Evolutionary conservation across 1,284 basidiomycete genomes (phyloP).

Genomic region (Fomitopsis betulina): DNA sequence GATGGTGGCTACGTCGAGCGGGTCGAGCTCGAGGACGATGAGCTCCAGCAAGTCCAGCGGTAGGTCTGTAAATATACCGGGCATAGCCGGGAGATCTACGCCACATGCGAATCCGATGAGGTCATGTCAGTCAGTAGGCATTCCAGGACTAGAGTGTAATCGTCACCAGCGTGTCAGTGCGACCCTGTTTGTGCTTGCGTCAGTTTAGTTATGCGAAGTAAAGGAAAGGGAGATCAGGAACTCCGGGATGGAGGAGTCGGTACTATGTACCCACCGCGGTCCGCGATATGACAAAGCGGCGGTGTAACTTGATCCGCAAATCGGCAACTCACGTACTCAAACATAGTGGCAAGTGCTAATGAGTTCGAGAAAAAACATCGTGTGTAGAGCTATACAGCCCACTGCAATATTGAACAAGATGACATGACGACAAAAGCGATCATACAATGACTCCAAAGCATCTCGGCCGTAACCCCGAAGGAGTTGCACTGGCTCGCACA

Average conservation of each 20-base stretch:
- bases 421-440: too few species aligned
- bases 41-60: slow-evolving; percentile 54
- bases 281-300: background rate
- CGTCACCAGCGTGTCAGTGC: background rate
- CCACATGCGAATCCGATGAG: background rate
- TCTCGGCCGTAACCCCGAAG: background rate
- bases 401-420: too few species aligned
- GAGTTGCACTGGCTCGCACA: background rate
- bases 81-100: slow-evolving; percentile 6
- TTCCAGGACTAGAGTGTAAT: background rate
- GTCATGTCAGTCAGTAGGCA: background rate
- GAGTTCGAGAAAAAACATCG: too few species aligned
- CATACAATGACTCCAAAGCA: too few species aligned
- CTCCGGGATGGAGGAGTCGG: background rate
- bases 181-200: background rate
- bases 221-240: background rate
- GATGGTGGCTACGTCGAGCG: slow-evolving; percentile 45
- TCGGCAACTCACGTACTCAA: background rate
- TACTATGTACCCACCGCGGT: background rate
- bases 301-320: background rate
- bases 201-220: background rate
- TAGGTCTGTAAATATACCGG: slow-evolving; percentile 23
- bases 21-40: slow-evolving; percentile 49
- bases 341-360: too few species aligned
- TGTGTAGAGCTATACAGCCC: too few species aligned